phyloP scores from a whole-genome alignment of 2,329 filamentous ascomycete genomes.

The Colletotrichum caudatum region DNA sequence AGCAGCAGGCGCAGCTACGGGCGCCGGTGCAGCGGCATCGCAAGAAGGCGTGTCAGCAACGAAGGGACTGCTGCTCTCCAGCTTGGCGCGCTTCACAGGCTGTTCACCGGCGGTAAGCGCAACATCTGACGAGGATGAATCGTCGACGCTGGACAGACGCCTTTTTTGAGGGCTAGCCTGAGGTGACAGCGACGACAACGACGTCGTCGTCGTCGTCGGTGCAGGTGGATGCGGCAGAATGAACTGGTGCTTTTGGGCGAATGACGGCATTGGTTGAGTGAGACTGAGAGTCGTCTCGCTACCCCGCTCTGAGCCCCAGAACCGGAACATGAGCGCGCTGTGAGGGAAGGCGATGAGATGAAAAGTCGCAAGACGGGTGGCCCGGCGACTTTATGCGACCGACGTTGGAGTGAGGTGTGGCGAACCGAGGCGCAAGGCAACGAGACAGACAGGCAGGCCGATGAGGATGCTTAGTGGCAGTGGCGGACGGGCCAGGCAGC shows the following conservation, averaged over 20 bases:
- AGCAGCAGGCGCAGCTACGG: slow-evolving; percentile 33
- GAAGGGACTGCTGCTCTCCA: slow-evolving; percentile 36
- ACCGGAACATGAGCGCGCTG: slow-evolving; percentile 70
- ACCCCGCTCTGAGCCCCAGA: slow-evolving; percentile 71
- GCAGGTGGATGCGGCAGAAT: slow-evolving; percentile 47
- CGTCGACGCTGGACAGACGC: slow-evolving; percentile 53
- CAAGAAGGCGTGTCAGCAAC: slow-evolving; percentile 26
- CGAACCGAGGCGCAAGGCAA: slow-evolving; percentile 32
- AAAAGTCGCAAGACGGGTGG: slow-evolving; percentile 34
- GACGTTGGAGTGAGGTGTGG: slow-evolving; percentile 18
- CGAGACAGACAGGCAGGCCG: slow-evolving; percentile 17
- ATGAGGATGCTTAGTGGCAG: slow-evolving; percentile 23
- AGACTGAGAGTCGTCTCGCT: slow-evolving; percentile 63
- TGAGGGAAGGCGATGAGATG: slow-evolving; percentile 46
- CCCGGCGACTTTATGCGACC: slow-evolving; percentile 31
- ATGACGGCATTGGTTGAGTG: slow-evolving; percentile 56
- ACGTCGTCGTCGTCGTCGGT: slow-evolving; percentile 27
- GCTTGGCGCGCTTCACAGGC: slow-evolving; percentile 57
- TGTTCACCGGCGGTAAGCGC: slow-evolving; percentile 45
- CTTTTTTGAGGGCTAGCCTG: slow-evolving; percentile 54
- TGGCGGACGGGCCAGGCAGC: slow-evolving; percentile 33
- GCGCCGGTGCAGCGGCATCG: slow-evolving; percentile 40
- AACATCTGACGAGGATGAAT: slow-evolving; percentile 42
- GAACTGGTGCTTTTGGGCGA: slow-evolving; percentile 50
- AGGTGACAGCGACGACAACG: slow-evolving; percentile 36